Base-by-base conservation (phyloP, 2,329 filamentous ascomycete species). In the Diplodia seriata region DNA sequence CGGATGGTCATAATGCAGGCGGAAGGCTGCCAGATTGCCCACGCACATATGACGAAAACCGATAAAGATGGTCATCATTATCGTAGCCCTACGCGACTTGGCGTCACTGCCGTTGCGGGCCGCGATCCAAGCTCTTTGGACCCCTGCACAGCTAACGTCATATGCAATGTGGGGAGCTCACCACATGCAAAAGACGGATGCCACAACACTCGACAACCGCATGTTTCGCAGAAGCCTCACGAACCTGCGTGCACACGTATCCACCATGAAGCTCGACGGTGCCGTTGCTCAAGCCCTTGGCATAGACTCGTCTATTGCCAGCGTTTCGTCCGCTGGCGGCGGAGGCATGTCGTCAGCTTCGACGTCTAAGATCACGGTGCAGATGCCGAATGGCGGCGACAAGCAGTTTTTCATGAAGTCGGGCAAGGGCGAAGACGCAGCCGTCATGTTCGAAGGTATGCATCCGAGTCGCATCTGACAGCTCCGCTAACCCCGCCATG, bases 371-470 rank as follows among this genome's bases (percentile, higher is more conserved):
- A 82, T 87, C 54, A 81, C 79, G 4, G 80, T 80, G 5, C 80
- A 76, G 65, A 74, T 80, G 3, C 71, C 77, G 18, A 80, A 87
- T 72, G 87, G 85, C 36, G 80, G 80, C 53, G 79, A 83, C 1
- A 82, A 81, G 71, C 79, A 82, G 23, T 93, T 86, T 73, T 94
- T 94, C 76, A 86, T 94, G 78, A 94, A 94, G 79, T 91, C 85
- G 0, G 89, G 88, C 0, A 79, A 77, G 4, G 90, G 89, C 0
- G 75, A 80, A 2, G 84, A 86, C 20, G 85, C 90, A 0, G 85
- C 86, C 56, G 71, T 84, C 43, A 94, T 94, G 91, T 93, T 94
- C 74, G 80, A 82, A 78, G 90, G 89, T 89, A 62, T 53, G 33
- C n/a, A 18, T 14, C 43, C n/a, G 31, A 31, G 29, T 11, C 12